phyloP scores from a whole-genome alignment of 495 filamentous ascomycete species.

The Sabuloglossum arenarium region DNA sequence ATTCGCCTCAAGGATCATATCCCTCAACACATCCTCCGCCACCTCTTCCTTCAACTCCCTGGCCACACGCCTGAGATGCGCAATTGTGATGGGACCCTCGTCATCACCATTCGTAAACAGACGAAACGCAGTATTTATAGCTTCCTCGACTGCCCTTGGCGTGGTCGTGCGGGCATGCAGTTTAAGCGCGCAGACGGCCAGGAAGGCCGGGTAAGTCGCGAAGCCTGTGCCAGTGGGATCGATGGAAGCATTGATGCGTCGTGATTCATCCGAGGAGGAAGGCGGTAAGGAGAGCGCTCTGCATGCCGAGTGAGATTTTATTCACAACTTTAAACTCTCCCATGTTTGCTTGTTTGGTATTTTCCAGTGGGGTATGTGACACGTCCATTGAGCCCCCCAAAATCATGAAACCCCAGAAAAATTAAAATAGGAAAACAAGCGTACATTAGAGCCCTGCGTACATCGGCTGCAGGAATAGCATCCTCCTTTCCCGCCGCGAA shows the following conservation, averaged over 20 bases:
- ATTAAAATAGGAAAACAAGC: conserved; percentile 6
- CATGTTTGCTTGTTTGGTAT: too few species aligned
- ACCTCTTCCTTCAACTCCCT: conserved; percentile 37
- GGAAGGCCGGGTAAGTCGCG: conserved; percentile 53
- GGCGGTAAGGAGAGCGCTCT: conserved; percentile 62
- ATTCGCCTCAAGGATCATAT: conserved; percentile 91
- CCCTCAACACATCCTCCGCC: conserved; percentile 54
- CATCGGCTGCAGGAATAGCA: conserved; percentile 55
- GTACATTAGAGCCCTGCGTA: conserved; percentile 67
- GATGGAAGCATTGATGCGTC: conserved; percentile 51
- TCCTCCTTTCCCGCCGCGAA: conserved; percentile 47
- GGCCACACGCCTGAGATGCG: conserved; percentile 58
- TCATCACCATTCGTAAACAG: conserved; percentile 43
- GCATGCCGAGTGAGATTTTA: too few species aligned
- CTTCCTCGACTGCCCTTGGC: conserved; percentile 19
- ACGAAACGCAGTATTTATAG: conserved; percentile 60
- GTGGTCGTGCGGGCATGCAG: conserved; percentile 25
- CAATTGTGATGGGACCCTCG: conserved; percentile 44
- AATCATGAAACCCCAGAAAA: background rate
- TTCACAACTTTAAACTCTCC: too few species aligned
- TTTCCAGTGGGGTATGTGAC: too few species aligned
- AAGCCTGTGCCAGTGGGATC: conserved; percentile 65
- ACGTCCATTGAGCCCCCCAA: too few species aligned
- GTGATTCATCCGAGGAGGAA: conserved; percentile 37
- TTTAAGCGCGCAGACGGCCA: conserved; percentile 72